Conservation (phyloP, 495 filamentous ascomycete species). For the Xylaria acuta region DNA sequence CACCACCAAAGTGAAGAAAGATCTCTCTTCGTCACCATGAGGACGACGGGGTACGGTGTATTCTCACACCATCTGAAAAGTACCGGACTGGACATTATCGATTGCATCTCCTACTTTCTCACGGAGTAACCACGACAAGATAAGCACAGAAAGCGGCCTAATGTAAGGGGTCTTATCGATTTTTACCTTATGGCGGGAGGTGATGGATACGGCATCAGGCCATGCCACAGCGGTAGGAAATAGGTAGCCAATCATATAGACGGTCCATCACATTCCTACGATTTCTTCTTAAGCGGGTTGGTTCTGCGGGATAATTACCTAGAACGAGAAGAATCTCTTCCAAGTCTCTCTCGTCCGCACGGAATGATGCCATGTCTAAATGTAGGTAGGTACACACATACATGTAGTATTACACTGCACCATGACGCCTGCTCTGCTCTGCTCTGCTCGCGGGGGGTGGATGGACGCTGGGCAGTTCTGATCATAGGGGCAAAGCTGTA, state of each 20-base stretch:
- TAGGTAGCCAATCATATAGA: too few species aligned
- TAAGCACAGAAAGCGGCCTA: neutral
- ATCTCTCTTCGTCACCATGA: neutral
- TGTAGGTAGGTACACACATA: slow-evolving; percentile 12
- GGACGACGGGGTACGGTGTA: too few species aligned
- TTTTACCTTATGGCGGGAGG: too few species aligned
- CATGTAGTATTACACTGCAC: slow-evolving; percentile 23
- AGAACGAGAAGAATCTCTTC: neutral
- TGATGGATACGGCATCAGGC: too few species aligned
- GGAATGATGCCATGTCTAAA: neutral
- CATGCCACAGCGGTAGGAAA: neutral
- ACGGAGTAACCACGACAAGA: neutral
- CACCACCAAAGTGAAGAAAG: neutral
- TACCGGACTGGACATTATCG: neutral
- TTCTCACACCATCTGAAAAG: neutral
- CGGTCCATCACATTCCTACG: neutral
- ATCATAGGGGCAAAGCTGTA: neutral
- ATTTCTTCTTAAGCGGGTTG: neutral
- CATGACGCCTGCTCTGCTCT: neutral
- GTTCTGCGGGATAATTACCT: neutral
- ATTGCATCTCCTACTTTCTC: neutral
- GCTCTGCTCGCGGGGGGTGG: neutral
- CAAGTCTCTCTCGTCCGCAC: neutral
- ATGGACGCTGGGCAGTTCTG: neutral
- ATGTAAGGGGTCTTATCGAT: too few species aligned